phyloP scores from a whole-genome alignment of 176 grass and related monocot species.

The Ampelocalamus luodianensis region DNA sequence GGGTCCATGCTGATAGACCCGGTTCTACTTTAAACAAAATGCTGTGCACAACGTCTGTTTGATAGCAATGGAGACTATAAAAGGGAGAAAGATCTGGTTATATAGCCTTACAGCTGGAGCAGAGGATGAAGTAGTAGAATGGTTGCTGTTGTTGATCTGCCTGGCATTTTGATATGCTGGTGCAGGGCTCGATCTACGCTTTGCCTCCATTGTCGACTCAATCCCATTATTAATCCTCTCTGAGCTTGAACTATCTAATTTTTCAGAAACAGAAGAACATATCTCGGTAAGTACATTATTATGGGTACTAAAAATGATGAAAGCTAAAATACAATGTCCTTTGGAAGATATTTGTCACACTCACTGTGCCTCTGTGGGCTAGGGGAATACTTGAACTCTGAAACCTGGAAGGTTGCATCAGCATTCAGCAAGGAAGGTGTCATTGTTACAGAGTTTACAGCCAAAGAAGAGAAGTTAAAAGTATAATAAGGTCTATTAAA shows the following conservation, averaged over 20 bases:
- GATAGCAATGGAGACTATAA: background rate
- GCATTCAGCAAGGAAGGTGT: background rate
- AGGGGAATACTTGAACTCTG: constrained; percentile 58
- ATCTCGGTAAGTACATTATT: background rate
- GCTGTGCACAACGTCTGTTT: background rate
- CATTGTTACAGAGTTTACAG: background rate
- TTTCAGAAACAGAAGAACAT: constrained; percentile 28
- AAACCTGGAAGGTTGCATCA: constrained; percentile 36
- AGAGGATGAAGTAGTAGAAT: constrained; percentile 46
- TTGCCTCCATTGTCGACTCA: constrained; percentile 41
- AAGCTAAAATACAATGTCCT: background rate
- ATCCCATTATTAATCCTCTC: constrained; percentile 37
- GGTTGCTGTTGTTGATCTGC: constrained; percentile 31
- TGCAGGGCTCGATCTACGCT: constrained; percentile 49
- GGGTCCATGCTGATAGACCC: background rate
- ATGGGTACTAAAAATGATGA: background rate
- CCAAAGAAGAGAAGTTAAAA: background rate
- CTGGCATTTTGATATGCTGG: constrained; percentile 44
- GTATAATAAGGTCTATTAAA: constrained; percentile 9
- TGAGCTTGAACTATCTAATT: constrained; percentile 41
- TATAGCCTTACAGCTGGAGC: constrained; percentile 47
- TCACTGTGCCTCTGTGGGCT: constrained; percentile 64
- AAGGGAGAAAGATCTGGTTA: constrained; percentile 5
- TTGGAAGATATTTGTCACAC: constrained; percentile 7
- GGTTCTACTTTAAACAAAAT: constrained; percentile 25